A percentile compares a stretch with the other conserved stretches of the same genome.
Conservation (phyloP, 176 grass and related monocot genomes). For the Oryza rufipogon region DNA sequence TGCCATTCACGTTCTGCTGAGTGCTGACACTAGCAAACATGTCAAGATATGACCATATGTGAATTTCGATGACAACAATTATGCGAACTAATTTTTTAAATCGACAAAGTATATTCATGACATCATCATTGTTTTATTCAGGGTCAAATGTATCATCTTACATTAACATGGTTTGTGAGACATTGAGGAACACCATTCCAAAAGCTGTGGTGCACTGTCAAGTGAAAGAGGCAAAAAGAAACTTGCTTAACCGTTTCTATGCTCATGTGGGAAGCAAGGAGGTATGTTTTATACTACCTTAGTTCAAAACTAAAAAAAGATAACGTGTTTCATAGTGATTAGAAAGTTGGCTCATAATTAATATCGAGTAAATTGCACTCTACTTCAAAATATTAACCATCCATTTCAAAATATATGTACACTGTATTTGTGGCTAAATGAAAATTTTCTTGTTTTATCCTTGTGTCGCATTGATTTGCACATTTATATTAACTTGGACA, state of each 20-base stretch:
- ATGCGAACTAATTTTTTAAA: background rate
- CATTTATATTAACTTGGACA: background rate
- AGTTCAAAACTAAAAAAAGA: background rate
- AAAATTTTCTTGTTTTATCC: background rate
- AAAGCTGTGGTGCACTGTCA: constrained; percentile 95
- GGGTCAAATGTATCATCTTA: constrained; percentile 98
- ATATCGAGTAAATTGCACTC: too few relatives aligned
- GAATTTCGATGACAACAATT: background rate
- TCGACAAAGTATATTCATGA: constrained; percentile 17
- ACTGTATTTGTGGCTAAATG: background rate
- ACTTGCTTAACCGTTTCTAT: constrained; percentile 93
- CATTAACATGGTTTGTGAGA: constrained; percentile 92
- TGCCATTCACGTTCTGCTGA: background rate
- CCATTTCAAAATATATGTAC: background rate
- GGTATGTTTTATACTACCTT: constrained; percentile 50
- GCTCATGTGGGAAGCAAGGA: constrained; percentile 93
- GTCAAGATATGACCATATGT: background rate
- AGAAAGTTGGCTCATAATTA: background rate
- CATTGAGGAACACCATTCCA: constrained; percentile 87
- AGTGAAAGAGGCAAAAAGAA: constrained; percentile 90
- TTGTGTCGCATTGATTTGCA: background rate
- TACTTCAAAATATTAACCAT: too few relatives aligned
- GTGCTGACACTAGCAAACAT: background rate
- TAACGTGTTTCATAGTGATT: background rate
- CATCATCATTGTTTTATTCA: constrained; percentile 35